phyloP scores from a whole-genome alignment of 345 rosid genomes.

The Iberis pinnata region DNA sequence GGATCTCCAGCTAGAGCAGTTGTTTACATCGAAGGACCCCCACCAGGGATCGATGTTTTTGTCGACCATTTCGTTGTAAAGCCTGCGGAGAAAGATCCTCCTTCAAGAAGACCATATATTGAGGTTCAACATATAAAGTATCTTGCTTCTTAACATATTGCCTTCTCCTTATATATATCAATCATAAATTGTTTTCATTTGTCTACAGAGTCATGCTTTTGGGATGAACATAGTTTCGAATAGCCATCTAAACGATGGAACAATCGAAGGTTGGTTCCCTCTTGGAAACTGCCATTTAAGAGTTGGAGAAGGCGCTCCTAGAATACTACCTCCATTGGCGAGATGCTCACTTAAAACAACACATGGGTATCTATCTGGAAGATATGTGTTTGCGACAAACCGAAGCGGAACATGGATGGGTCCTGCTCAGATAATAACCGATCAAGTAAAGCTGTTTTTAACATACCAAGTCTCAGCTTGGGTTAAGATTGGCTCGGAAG shows the following conservation, averaged over 20 bases:
- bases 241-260: slow-evolving; percentile 48
- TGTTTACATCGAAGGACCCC: slow-evolving; percentile 88
- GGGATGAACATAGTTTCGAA: slow-evolving; percentile 71
- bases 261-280: slow-evolving; percentile 77
- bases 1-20: slow-evolving; percentile 66
- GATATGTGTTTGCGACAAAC: slow-evolving; percentile 56
- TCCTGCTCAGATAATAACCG: slow-evolving; percentile 87
- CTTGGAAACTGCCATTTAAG: slow-evolving; percentile 71
- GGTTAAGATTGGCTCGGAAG: slow-evolving; percentile 61
- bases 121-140: slow-evolving; percentile 41
- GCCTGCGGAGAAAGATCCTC: slow-evolving; percentile 63
- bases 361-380: slow-evolving; percentile 64
- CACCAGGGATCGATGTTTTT: slow-evolving; percentile 79
- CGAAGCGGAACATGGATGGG: slow-evolving; percentile 95
- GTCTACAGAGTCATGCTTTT: slow-evolving; percentile 52
- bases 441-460: slow-evolving; percentile 59
- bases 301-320: slow-evolving; percentile 71
- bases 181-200: not conserved
- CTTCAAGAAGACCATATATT: slow-evolving; percentile 53
- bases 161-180: not conserved
- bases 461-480: slow-evolving; percentile 94
- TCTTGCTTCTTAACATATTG: not conserved
- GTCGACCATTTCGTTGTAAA: slow-evolving; percentile 57
- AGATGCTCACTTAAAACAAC: slow-evolving; percentile 61
- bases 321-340: slow-evolving; percentile 71